These are phyloP conservation scores for Purpureocillium lavendulum DNA, from an alignment of 2,329 filamentous ascomycete genomes.

Conservation along the genomic window DNA sequence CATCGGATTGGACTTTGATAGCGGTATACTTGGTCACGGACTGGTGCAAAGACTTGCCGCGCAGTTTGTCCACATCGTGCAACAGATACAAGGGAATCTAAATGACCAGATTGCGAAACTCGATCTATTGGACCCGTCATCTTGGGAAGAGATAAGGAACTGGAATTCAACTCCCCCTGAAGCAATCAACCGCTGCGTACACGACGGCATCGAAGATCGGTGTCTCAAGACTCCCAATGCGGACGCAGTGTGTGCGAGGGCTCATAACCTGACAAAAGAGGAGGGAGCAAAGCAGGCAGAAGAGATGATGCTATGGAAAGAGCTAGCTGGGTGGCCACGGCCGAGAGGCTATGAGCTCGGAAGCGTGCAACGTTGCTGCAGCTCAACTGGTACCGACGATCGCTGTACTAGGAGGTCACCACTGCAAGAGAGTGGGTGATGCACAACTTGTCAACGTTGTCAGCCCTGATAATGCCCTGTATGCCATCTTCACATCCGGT, in stretches of 20 bases:
- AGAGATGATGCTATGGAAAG: no score
- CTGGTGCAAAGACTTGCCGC: slow-evolving; percentile 1
- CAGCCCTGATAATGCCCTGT: neutral
- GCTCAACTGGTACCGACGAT: neutral
- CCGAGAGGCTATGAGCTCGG: neutral
- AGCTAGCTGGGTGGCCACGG: no score
- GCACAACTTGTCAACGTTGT: neutral
- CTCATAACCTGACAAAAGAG: slow-evolving; percentile 33
- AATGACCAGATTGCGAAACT: neutral
- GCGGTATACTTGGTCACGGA: neutral
- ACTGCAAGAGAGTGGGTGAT: neutral
- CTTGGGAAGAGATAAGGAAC: neutral
- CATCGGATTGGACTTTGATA: slow-evolving; percentile 2
- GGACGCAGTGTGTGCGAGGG: slow-evolving; percentile 35
- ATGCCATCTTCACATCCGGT: slow-evolving; percentile 3
- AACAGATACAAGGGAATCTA: neutral
- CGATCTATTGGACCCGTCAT: neutral
- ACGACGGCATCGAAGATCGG: slow-evolving; percentile 30
- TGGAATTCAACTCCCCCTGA: slow-evolving; percentile 17
- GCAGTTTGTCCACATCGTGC: slow-evolving; percentile 1
- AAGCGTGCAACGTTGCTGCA: neutral
- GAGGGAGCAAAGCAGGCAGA: no score
- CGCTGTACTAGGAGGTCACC: neutral
- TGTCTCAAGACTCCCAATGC: slow-evolving; percentile 18
- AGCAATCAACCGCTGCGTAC: slow-evolving; percentile 21